Evolutionary conservation across 495 filamentous ascomycete species (phyloP).

Genomic region (Halenospora varia): DNA sequence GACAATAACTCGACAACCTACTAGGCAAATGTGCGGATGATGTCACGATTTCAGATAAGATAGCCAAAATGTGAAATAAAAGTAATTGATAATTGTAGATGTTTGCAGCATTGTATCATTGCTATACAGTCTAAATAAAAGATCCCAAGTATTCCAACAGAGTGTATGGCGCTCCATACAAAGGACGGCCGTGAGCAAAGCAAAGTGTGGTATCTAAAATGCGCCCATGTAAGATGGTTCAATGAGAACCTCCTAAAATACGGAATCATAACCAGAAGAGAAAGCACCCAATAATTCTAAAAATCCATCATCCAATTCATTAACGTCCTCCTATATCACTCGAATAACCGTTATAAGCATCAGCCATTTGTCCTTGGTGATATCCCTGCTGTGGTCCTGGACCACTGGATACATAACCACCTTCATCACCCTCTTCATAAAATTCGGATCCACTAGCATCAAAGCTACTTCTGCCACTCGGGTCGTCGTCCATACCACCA

Average conservation of each 20-base stretch:
- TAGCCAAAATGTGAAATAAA: neutral
- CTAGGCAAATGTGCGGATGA: too few relatives aligned
- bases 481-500: conserved; percentile 48
- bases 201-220: conserved; percentile 24
- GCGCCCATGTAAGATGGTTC: conserved; percentile 8
- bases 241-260: neutral
- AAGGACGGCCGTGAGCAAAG: conserved; percentile 7
- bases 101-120: neutral
- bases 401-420: conserved; percentile 48
- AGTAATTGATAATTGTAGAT: neutral
- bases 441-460: conserved; percentile 73
- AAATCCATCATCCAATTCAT: neutral
- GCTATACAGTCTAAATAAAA: conserved; percentile 1
- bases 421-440: conserved; percentile 57
- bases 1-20: too few relatives aligned
- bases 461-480: conserved; percentile 81
- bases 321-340: conserved; percentile 45
- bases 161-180: neutral
- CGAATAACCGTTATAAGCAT: conserved; percentile 41
- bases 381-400: conserved; percentile 38
- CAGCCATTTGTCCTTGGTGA: conserved; percentile 34
- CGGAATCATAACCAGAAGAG: neutral
- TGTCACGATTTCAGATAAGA: neutral
- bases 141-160: neutral
- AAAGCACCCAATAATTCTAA: neutral